Evolutionary conservation across 139 green algal genomes (phyloP), one percentile per base, ranked within the genome.

Genomic region (Volvox reticuliferus): DNA sequence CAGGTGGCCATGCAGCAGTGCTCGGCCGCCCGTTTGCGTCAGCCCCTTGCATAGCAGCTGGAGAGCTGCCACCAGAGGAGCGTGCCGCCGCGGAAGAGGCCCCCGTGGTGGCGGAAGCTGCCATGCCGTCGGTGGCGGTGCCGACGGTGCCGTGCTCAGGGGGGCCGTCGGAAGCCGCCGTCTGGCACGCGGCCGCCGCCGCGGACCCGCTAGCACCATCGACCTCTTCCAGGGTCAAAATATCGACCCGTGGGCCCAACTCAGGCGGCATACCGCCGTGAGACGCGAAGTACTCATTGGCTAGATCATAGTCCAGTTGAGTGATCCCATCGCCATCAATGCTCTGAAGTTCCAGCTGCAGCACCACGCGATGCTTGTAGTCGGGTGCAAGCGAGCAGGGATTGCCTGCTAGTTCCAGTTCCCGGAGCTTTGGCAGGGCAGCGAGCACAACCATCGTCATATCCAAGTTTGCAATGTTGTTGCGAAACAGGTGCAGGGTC

Each of bases 321-420:
- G 28, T 78, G 37, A 93, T 30, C 0, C 36, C 1, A 26, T 93
- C 90, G 5, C 90, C 90, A 36, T 93, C 90, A 14, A 93, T 32
- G 44, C 44, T 88, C 30, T 83, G 63, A 1, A 93, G 91, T 36
- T 91, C 65, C 12, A 93, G 87, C 87, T 91, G 78, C 21, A 82
- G 65, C 24, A 93, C 80, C 22, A 87, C 33, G 6, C 68, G 86
- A 55, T 88, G 81, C 75, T 92, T 92, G 82, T 93, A 93, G 0
- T 91, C 81, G 1, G 62, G 63, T 30, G 77, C 82, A 32, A 79
- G 5, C 22, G 75, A 33, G 83, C 83, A 89, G 0, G 92, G 88
- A 76, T 92, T 92, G 44, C 88, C 92, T 2, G 76, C 92, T 35
- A 94, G 84, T 50, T 94, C 92, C 68, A 94, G 67, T 50, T 94